A percentile compares a stretch with the other conserved stretches of the same genome.
Evolutionary conservation across 1,284 basidiomycete species (phyloP).

Genomic region (Cutaneotrichosporon cavernicola): DNA sequence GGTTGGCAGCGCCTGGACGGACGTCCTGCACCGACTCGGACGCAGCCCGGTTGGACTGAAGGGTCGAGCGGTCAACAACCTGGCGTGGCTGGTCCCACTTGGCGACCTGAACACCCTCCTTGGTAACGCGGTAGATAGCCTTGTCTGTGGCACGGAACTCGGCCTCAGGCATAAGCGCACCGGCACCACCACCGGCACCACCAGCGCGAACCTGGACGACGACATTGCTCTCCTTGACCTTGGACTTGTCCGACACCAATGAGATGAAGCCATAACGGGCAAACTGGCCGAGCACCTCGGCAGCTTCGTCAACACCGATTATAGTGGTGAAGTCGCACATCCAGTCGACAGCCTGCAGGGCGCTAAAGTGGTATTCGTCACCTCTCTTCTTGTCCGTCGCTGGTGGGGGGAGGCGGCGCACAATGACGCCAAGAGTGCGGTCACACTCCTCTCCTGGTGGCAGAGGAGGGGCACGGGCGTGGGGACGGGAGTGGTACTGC

Average conservation of each 20-base stretch:
- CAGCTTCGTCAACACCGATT: slow-evolving; percentile 92
- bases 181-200: slow-evolving; percentile 48
- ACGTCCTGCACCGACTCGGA: slow-evolving; percentile 16
- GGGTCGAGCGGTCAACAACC: neutral
- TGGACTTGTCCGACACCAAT: slow-evolving; percentile 65
- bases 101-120: slow-evolving; percentile 79
- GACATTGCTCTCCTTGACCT: slow-evolving; percentile 81
- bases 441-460: slow-evolving; percentile 51
- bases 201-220: slow-evolving; percentile 70
- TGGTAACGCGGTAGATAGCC: slow-evolving; percentile 89
- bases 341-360: slow-evolving; percentile 89
- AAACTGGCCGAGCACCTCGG: slow-evolving; percentile 95
- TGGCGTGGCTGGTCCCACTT: slow-evolving; percentile 64
- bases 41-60: neutral
- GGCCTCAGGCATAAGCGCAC: slow-evolving; percentile 63
- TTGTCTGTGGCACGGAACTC: slow-evolving; percentile 95
- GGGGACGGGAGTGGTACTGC: slow-evolving; percentile 41
- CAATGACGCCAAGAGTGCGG: slow-evolving; percentile 54
- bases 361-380: slow-evolving; percentile 75
- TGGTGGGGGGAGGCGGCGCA: slow-evolving; percentile 28
- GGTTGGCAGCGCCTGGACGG: neutral
- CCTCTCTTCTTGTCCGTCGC: slow-evolving; percentile 22
- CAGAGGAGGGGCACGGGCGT: slow-evolving; percentile 33
- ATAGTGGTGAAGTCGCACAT: slow-evolving; percentile 96
- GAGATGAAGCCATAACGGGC: slow-evolving; percentile 89